A percentile compares a stretch with the other conserved stretches of the same genome.
Conservation (phyloP, 306 rosid species). For the Biancaea sappan region DNA sequence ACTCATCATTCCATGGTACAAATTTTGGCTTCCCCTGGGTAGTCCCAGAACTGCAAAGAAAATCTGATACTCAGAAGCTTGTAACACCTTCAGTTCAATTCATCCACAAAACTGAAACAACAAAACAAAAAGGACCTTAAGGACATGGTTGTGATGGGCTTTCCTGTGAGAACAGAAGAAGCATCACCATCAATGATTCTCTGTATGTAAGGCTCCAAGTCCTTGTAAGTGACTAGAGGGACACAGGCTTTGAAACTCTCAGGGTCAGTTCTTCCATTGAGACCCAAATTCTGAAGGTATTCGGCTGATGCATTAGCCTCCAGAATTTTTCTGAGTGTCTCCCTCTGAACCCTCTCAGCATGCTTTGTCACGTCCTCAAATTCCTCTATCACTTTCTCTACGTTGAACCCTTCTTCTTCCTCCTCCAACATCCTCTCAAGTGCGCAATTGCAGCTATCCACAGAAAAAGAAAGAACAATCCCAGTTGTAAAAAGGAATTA, state of each 20-base stretch:
- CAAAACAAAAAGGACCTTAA: slow-evolving; percentile 50
- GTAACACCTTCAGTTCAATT: background rate
- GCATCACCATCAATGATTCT: slow-evolving; percentile 77
- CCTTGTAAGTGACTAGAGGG: slow-evolving; percentile 79
- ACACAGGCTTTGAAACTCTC: slow-evolving; percentile 79
- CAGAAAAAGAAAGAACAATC: too few relatives aligned
- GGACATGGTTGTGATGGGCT: slow-evolving; percentile 76
- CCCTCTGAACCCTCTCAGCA: slow-evolving; percentile 75
- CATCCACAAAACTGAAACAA: background rate
- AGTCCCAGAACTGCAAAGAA: slow-evolving; percentile 89
- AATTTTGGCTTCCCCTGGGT: slow-evolving; percentile 90
- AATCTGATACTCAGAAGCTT: slow-evolving; percentile 13
- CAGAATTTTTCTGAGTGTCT: slow-evolving; percentile 70
- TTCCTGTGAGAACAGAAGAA: slow-evolving; percentile 85
- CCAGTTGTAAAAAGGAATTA: too few relatives aligned
- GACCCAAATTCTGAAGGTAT: slow-evolving; percentile 71
- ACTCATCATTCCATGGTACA: slow-evolving; percentile 88
- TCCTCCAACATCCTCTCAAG: slow-evolving; percentile 68
- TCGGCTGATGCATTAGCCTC: slow-evolving; percentile 77
- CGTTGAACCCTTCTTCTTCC: slow-evolving; percentile 63
- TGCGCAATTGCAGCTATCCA: slow-evolving; percentile 11
- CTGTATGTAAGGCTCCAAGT: slow-evolving; percentile 65
- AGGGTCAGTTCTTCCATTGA: slow-evolving; percentile 82
- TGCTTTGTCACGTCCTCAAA: slow-evolving; percentile 71
- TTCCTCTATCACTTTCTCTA: slow-evolving; percentile 66